phyloP scores from a whole-genome alignment of 2,329 filamentous ascomycete species.

The Sporothrix luriei region DNA sequence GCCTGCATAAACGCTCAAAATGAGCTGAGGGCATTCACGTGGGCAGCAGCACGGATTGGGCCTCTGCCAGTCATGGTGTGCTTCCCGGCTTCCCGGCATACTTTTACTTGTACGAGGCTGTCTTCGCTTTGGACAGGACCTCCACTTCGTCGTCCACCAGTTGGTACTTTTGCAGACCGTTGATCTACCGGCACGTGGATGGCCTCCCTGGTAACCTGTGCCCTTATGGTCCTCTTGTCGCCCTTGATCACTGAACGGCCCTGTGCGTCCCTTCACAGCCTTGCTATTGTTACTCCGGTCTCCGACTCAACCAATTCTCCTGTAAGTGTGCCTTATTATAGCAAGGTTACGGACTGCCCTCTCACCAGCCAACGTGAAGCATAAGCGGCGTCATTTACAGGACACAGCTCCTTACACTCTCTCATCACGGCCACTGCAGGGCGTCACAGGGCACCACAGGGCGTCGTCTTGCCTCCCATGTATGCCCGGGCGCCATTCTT shows the following conservation, averaged over 20 bases:
- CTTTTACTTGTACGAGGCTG: not conserved
- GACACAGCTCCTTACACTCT: no score
- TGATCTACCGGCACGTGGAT: slow-evolving; percentile 4
- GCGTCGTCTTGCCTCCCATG: not conserved
- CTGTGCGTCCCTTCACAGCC: not conserved
- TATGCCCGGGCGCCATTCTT: not conserved
- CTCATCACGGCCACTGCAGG: not conserved
- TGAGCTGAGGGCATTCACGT: no score
- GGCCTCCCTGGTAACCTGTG: not conserved
- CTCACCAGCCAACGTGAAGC: slow-evolving; percentile 48
- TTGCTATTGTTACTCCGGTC: not conserved
- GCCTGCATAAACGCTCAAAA: no score
- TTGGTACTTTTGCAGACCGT: not conserved
- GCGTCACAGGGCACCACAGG: not conserved
- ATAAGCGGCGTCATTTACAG: slow-evolving; percentile 37
- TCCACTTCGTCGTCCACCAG: not conserved
- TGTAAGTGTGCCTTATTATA: not conserved
- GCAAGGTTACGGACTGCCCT: not conserved
- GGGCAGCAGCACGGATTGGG: no score
- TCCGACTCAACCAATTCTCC: slow-evolving; percentile 3
- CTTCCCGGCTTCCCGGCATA: slow-evolving; percentile 3
- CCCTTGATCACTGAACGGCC: not conserved
- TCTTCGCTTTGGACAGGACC: not conserved
- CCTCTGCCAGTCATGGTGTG: no score
- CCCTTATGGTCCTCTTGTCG: not conserved